Conservation (phyloP, 148 eudicot genomes). For the Vaccinium corymbosum region DNA sequence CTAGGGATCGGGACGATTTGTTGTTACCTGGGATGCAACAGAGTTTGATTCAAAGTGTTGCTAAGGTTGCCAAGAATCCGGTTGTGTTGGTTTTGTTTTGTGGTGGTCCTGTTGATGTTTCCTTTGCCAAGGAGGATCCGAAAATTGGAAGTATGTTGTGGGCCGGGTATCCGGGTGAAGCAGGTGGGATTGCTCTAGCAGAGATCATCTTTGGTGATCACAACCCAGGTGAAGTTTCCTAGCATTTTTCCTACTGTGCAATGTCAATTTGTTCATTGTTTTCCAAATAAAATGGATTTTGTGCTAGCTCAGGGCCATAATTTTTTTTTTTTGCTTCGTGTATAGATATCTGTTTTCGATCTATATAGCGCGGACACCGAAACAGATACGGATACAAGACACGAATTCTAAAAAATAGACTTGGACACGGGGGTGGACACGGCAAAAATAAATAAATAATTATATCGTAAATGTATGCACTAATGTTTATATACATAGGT, state of each 20-base stretch:
- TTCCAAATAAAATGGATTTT: background rate
- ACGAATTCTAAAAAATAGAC: too few species aligned
- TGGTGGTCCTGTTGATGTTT: slow-evolving; percentile 83
- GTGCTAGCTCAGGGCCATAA: background rate
- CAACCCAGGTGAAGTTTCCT: slow-evolving; percentile 70
- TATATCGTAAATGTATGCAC: too few species aligned
- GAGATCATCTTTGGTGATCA: slow-evolving; percentile 72
- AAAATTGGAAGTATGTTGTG: slow-evolving; percentile 78
- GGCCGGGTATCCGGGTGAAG: slow-evolving; percentile 95
- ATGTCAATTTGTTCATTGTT: background rate
- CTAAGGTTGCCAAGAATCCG: slow-evolving; percentile 69
- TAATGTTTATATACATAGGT: too few species aligned
- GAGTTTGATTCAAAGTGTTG: slow-evolving; percentile 48
- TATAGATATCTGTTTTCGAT: too few species aligned
- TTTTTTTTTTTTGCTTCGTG: background rate
- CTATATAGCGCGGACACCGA: too few species aligned
- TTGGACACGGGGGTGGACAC: too few species aligned
- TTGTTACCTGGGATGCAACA: slow-evolving; percentile 66
- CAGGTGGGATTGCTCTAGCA: slow-evolving; percentile 73
- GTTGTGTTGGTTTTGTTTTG: slow-evolving; percentile 63
- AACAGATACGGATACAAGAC: too few species aligned
- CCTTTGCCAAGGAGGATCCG: slow-evolving; percentile 54
- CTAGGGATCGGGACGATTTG: slow-evolving; percentile 50
- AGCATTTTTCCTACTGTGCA: background rate
- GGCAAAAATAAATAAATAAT: too few species aligned